Conservation (phyloP, 371 early-diverging fungal species). For the Actinomortierella ambigua region DNA sequence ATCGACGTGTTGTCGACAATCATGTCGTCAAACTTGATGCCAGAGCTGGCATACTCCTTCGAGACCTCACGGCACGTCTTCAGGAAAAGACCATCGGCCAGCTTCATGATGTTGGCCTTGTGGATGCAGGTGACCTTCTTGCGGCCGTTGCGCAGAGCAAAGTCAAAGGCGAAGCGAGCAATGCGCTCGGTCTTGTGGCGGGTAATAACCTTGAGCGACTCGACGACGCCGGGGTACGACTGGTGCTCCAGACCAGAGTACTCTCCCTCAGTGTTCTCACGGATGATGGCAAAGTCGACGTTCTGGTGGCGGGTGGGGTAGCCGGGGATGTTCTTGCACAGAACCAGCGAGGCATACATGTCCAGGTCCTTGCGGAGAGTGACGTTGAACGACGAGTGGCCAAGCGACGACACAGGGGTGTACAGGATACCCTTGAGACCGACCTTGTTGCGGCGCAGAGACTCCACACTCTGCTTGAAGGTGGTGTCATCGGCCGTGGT, state of each 20-base stretch:
- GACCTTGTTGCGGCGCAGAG: slow-evolving; percentile 92
- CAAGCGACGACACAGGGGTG: slow-evolving; percentile 87
- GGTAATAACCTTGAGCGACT: slow-evolving; percentile 96
- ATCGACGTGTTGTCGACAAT: slow-evolving; percentile 98
- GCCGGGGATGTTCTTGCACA: slow-evolving; percentile 85
- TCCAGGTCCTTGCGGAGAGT: slow-evolving; percentile 95
- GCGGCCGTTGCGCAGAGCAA: slow-evolving; percentile 92
- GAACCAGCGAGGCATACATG: slow-evolving; percentile 91
- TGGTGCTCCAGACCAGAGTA: slow-evolving; percentile 98
- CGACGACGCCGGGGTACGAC: slow-evolving; percentile 97
- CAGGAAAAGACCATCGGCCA: slow-evolving; percentile 96
- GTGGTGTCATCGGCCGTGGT: slow-evolving; percentile 71
- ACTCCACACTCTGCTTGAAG: slow-evolving; percentile 87
- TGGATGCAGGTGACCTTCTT: slow-evolving; percentile 98
- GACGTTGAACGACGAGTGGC: slow-evolving; percentile 94
- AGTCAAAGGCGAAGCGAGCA: slow-evolving; percentile 97
- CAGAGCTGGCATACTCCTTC: slow-evolving; percentile 86
- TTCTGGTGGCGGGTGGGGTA: slow-evolving; percentile 82
- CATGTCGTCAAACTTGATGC: slow-evolving; percentile 95
- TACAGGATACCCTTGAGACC: slow-evolving; percentile 96
- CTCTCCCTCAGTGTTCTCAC: slow-evolving; percentile 99
- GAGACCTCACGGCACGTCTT: slow-evolving; percentile 92
- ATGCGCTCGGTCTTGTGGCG: slow-evolving; percentile 95
- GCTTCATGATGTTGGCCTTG: slow-evolving; percentile 99
- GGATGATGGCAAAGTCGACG: slow-evolving; percentile 96